Evolutionary conservation across 2,329 filamentous ascomycete species (phyloP).

Genomic region (Chalaropsis thielavioides): DNA sequence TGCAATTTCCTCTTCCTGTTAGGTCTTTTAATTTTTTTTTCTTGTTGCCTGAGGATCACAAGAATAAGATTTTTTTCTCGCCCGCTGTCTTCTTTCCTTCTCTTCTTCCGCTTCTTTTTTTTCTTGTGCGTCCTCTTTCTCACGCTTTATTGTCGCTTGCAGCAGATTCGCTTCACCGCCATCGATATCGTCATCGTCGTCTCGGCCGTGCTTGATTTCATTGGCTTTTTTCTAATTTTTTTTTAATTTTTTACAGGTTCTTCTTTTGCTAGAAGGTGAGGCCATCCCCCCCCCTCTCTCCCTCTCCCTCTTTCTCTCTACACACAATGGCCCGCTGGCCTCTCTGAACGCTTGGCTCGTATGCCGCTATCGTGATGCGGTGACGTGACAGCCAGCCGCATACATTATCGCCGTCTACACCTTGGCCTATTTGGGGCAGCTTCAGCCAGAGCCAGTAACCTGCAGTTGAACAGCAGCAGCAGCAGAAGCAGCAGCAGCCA

Average conservation of each 20-base stretch:
- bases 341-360: background rate
- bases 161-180: background rate
- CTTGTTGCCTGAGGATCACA: slow-evolving; percentile 7
- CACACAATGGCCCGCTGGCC: background rate
- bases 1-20: background rate
- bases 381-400: background rate
- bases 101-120: background rate
- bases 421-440: background rate
- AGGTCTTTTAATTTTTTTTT: slow-evolving; percentile 2
- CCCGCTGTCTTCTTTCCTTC: background rate
- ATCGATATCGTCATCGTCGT: too few species aligned
- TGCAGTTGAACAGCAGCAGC: background rate
- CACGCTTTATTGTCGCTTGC: background rate
- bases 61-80: slow-evolving; percentile 4
- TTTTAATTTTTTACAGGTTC: background rate
- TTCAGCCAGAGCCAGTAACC: background rate
- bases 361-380: background rate
- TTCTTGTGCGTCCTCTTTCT: background rate
- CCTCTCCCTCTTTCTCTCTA: background rate
- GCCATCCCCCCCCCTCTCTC: background rate
- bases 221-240: background rate
- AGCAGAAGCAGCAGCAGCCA: background rate
- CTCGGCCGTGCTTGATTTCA: too few species aligned
- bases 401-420: background rate
- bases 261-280: slow-evolving; percentile 1